A percentile compares a stretch with the other conserved stretches of the same genome.
phyloP scores from a whole-genome alignment of 2,329 filamentous ascomycete genomes.

The Cercospora sesami region DNA sequence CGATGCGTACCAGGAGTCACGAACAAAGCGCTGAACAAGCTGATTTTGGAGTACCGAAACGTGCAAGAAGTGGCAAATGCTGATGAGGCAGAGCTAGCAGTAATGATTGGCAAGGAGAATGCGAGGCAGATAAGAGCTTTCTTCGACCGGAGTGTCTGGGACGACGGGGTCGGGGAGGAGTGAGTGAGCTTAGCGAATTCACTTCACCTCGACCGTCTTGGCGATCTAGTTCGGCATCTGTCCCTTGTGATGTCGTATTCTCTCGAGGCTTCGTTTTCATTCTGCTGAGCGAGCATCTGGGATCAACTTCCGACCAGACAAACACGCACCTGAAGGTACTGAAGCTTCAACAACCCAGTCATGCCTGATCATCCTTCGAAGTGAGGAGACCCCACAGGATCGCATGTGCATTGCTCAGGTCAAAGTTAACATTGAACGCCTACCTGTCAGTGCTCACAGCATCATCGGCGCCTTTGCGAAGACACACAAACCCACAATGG shows the following conservation, averaged over 20 bases:
- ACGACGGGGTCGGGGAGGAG: slow-evolving; percentile 37
- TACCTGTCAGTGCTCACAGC: background rate
- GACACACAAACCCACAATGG: background rate
- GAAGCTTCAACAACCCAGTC: background rate
- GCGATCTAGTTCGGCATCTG: background rate
- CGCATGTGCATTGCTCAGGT: background rate
- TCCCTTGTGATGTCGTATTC: background rate
- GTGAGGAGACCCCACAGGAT: background rate
- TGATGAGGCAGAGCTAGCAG: slow-evolving; percentile 68
- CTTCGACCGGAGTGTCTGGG: slow-evolving; percentile 68
- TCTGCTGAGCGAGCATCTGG: background rate
- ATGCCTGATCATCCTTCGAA: background rate
- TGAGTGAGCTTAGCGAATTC: slow-evolving; percentile 20
- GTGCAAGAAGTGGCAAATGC: slow-evolving; percentile 85
- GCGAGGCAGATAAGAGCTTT: slow-evolving; percentile 76
- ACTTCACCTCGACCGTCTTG: background rate
- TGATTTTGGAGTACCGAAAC: slow-evolving; percentile 73
- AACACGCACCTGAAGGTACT: background rate
- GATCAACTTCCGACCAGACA: background rate
- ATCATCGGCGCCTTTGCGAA: background rate
- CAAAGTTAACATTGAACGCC: background rate
- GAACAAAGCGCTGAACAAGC: slow-evolving; percentile 69
- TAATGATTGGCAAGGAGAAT: slow-evolving; percentile 73
- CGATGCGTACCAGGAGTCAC: slow-evolving; percentile 80
- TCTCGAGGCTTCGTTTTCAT: background rate